Percentiles rank a stretch among this genome's conserved stretches.
Conservation (phyloP, 1,284 basidiomycete genomes). For the Ceraceosorus guamensis region DNA sequence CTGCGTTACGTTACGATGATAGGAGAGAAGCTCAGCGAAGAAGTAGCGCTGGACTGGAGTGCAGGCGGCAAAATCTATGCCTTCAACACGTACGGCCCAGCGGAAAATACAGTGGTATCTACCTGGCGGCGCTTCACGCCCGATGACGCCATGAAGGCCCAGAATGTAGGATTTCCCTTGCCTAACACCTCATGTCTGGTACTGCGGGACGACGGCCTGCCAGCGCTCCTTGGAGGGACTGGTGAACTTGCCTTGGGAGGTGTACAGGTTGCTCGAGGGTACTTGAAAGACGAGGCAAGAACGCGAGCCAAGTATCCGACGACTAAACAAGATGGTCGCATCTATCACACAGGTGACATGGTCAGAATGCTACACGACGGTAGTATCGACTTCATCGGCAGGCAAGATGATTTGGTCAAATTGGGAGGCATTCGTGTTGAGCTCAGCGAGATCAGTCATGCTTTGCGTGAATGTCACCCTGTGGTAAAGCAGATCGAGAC, state of each 20-base stretch:
- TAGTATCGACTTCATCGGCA: slow-evolving; percentile 36
- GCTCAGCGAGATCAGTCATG: slow-evolving; percentile 25
- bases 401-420: slow-evolving; percentile 40
- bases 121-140: slow-evolving; percentile 10
- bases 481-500: too few species aligned
- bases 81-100: slow-evolving; percentile 22
- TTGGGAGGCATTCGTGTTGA: slow-evolving; percentile 41
- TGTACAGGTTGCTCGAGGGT: slow-evolving; percentile 13
- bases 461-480: too few species aligned
- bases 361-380: slow-evolving; percentile 29
- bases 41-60: slow-evolving; percentile 32
- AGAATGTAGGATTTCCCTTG: slow-evolving; percentile 33
- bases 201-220: slow-evolving; percentile 20
- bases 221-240: slow-evolving; percentile 22
- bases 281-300: slow-evolving; percentile 10
- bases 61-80: slow-evolving; percentile 4
- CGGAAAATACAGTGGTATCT: slow-evolving; percentile 18
- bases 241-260: slow-evolving; percentile 28
- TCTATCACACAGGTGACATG: slow-evolving; percentile 23
- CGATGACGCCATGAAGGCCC: slow-evolving; percentile 22
- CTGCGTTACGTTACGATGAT: slow-evolving; percentile 29
- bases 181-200: slow-evolving; percentile 14
- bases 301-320: slow-evolving; percentile 8
- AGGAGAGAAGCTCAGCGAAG: slow-evolving; percentile 36
- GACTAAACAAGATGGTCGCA: slow-evolving; percentile 1